Evolutionary conservation across 2,329 filamentous ascomycete genomes (phyloP).

Genomic region (Colletotrichum graminicola): DNA sequence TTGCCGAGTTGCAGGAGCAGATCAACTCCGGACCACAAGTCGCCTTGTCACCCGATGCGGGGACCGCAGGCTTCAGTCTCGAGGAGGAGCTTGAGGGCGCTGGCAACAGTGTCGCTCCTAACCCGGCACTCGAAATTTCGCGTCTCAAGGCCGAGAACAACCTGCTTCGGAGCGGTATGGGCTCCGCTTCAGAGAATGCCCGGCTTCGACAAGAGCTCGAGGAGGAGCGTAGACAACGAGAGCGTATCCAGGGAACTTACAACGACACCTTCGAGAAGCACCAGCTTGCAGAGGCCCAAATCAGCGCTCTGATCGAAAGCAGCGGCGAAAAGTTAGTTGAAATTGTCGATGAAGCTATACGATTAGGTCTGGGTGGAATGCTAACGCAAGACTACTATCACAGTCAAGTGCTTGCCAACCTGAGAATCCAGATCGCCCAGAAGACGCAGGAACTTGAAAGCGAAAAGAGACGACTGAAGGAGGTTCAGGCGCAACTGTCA

Average conservation of each 20-base stretch:
- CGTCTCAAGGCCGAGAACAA: conserved; percentile 73
- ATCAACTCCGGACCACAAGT: conserved; percentile 53
- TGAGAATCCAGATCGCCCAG: conserved; percentile 63
- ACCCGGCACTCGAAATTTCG: conserved; percentile 65
- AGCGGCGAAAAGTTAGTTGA: conserved; percentile 66
- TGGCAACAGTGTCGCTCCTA: conserved; percentile 54
- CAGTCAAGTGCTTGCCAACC: conserved; percentile 64
- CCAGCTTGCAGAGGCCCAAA: conserved; percentile 68
- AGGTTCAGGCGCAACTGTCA: conserved; percentile 62
- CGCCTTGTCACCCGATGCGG: conserved; percentile 32
- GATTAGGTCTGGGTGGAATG: conserved; percentile 47
- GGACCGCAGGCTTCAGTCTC: conserved; percentile 59
- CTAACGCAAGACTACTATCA: conserved; percentile 64
- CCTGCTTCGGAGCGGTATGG: conserved; percentile 66
- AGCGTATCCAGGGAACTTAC: conserved; percentile 66
- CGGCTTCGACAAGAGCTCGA: conserved; percentile 69
- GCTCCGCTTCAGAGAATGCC: conserved; percentile 66
- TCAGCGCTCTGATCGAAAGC: conserved; percentile 65
- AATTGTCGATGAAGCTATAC: conserved; percentile 41
- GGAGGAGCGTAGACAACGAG: conserved; percentile 62
- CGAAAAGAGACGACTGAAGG: conserved; percentile 49
- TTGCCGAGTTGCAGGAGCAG: conserved; percentile 72
- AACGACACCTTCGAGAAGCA: conserved; percentile 71
- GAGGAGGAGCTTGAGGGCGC: conserved; percentile 72
- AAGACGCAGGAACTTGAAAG: conserved; percentile 56